phyloP scores from a whole-genome alignment of 768 basidiomycete genomes.

The Plicaturopsis crispa region DNA sequence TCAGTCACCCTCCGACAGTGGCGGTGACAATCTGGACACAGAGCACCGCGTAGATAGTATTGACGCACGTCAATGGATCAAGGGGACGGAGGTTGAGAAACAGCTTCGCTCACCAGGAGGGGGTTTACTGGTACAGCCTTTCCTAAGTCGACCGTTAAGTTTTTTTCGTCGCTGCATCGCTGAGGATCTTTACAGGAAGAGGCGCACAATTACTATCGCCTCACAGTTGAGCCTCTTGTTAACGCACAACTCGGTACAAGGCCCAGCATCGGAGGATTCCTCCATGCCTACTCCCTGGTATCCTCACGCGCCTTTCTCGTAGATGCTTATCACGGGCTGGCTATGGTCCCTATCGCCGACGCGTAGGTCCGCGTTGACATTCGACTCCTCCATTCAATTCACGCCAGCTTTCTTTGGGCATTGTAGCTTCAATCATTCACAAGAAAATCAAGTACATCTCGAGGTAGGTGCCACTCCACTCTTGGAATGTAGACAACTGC shows the following conservation, averaged over 20 bases:
- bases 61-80: too few species aligned
- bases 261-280: constrained; percentile 34
- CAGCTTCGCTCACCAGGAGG: constrained; percentile 13
- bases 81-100: constrained; percentile 33
- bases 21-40: too few species aligned
- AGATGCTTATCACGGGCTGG: constrained; percentile 72
- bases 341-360: constrained; percentile 84
- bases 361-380: too few species aligned
- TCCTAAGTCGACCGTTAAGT: constrained; percentile 8
- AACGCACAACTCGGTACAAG: constrained; percentile 3
- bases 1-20: too few species aligned
- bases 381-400: constrained; percentile 10
- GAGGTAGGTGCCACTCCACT: constrained; percentile 38
- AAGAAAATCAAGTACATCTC: constrained; percentile 65
- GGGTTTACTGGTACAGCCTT: constrained; percentile 14
- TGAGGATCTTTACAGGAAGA: constrained; percentile 11
- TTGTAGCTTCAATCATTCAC: constrained; percentile 63
- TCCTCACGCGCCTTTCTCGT: constrained; percentile 80
- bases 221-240: constrained; percentile 9
- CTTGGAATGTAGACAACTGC: background rate
- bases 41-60: too few species aligned
- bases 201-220: constrained; percentile 24
- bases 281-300: constrained; percentile 56
- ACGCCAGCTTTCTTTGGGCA: constrained; percentile 4
- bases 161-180: background rate